Conservation (phyloP, 805 yeast genomes). For the Kodamaea sagamina region DNA sequence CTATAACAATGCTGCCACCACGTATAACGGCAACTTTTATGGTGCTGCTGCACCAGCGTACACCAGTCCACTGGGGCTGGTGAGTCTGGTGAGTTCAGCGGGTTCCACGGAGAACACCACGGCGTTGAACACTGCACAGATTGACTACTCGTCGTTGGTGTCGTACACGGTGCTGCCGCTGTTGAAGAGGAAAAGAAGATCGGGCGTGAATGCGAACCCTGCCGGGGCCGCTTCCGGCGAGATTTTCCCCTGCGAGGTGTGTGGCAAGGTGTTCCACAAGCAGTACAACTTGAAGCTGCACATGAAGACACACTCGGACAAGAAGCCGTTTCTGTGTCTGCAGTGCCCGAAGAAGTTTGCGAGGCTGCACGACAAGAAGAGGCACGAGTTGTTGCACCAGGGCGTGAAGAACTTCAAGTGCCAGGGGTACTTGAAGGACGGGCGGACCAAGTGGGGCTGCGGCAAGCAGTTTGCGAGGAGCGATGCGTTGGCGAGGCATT, state of each 20-base stretch:
- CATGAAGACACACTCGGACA: slow-evolving; percentile 59
- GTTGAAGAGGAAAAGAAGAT: slow-evolving; percentile 22
- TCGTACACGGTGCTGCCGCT: slow-evolving; percentile 36
- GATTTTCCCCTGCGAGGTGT: slow-evolving; percentile 40
- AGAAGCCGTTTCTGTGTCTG: slow-evolving; percentile 67
- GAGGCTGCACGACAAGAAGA: slow-evolving; percentile 71
- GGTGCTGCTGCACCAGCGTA: slow-evolving; percentile 5
- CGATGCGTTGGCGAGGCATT: slow-evolving; percentile 76
- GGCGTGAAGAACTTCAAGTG: slow-evolving; percentile 73
- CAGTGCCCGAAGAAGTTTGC: slow-evolving; percentile 71
- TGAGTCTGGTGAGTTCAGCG: slow-evolving; percentile 2
- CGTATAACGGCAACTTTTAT: slow-evolving; percentile 8
- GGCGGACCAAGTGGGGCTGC: slow-evolving; percentile 70
- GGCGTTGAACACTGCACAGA: slow-evolving; percentile 15
- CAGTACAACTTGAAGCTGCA: slow-evolving; percentile 54
- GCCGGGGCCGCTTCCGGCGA: slow-evolving; percentile 10
- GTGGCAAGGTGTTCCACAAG: slow-evolving; percentile 49
- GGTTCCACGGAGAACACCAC: slow-evolving; percentile 4
- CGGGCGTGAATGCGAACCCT: slow-evolving; percentile 1
- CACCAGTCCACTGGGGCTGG: slow-evolving; percentile 11
- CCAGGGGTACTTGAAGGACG: slow-evolving; percentile 59
- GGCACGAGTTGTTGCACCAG: slow-evolving; percentile 75
- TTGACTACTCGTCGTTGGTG: slow-evolving; percentile 39
- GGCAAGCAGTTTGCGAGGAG: slow-evolving; percentile 72
- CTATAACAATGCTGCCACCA: slow-evolving; percentile 11